A percentile compares a stretch with the other conserved stretches of the same genome.
Conservation (phyloP, 2,329 filamentous ascomycete species). For the Zasmidium cellare region DNA sequence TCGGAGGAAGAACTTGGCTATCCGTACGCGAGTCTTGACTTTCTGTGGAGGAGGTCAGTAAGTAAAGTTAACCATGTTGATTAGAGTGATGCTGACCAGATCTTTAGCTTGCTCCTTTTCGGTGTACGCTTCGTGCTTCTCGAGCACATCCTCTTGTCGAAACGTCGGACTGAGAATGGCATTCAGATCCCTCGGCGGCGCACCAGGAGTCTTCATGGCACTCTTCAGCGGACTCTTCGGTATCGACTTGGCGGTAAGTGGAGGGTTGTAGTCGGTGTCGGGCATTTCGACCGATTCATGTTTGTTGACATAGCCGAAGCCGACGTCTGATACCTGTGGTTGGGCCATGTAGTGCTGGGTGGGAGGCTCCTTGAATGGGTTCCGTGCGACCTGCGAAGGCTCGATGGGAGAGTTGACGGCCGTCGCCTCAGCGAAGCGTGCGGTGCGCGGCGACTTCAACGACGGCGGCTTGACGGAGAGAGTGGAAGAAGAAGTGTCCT, state of each 20-base stretch:
- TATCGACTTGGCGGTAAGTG: slow-evolving; percentile 52
- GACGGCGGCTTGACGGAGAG: slow-evolving; percentile 29
- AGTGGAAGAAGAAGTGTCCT: slow-evolving; percentile 26
- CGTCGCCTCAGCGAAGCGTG: slow-evolving; percentile 79
- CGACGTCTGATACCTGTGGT: slow-evolving; percentile 78
- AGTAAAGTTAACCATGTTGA: no score
- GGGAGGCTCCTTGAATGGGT: slow-evolving; percentile 61
- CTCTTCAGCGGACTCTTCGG: slow-evolving; percentile 84
- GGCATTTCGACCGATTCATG: slow-evolving; percentile 59
- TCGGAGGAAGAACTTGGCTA: slow-evolving; percentile 94
- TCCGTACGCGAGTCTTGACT: slow-evolving; percentile 85
- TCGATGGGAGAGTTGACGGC: slow-evolving; percentile 76
- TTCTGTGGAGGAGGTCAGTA: slow-evolving; percentile 61
- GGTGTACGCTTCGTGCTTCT: slow-evolving; percentile 77
- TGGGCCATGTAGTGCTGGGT: slow-evolving; percentile 59
- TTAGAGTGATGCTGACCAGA: slow-evolving; percentile 62
- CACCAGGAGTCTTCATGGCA: slow-evolving; percentile 83
- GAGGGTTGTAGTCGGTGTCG: slow-evolving; percentile 44
- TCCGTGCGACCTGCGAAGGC: slow-evolving; percentile 44
- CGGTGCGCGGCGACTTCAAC: slow-evolving; percentile 61
- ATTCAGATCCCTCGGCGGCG: slow-evolving; percentile 66
- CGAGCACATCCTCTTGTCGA: slow-evolving; percentile 78
- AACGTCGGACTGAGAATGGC: slow-evolving; percentile 92
- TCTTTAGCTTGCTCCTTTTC: slow-evolving; percentile 87
- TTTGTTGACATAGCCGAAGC: slow-evolving; percentile 81